Conservation (phyloP, 2,329 filamentous ascomycete genomes). For the Colletotrichum spinosum region DNA sequence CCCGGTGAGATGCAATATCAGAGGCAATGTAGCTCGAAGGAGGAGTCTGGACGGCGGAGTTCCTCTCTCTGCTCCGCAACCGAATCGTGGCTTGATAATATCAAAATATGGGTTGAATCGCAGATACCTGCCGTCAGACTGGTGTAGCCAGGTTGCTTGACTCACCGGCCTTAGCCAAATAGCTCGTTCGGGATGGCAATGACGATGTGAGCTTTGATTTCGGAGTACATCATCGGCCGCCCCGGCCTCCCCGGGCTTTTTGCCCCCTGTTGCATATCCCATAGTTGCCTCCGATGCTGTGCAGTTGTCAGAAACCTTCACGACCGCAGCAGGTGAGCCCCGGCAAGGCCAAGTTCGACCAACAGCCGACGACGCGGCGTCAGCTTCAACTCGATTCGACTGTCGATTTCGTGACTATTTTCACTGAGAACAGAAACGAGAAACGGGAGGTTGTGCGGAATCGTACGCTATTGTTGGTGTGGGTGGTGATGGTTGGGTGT, state of each 20-base stretch:
- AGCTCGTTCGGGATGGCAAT: no score
- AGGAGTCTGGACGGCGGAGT: constrained; percentile 7
- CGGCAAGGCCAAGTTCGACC: not conserved
- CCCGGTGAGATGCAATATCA: not conserved
- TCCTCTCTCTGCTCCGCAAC: constrained; percentile 21
- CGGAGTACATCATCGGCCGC: constrained; percentile 24
- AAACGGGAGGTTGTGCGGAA: not conserved
- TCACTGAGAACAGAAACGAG: not conserved
- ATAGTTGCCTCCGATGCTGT: not conserved
- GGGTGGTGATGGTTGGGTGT: constrained; percentile 8
- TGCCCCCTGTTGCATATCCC: constrained; percentile 25
- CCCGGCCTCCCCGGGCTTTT: constrained; percentile 23
- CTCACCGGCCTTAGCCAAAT: not conserved
- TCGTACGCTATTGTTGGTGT: constrained; percentile 1
- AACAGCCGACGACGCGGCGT: constrained; percentile 25
- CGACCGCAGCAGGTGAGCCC: not conserved
- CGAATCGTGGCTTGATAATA: constrained; percentile 1
- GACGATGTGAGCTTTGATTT: not conserved
- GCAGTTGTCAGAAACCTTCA: constrained; percentile 3
- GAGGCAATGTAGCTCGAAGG: not conserved
- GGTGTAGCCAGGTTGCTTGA: constrained; percentile 21
- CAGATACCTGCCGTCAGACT: constrained; percentile 21
- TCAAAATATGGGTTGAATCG: constrained; percentile 4
- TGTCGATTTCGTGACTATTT: constrained; percentile 9
- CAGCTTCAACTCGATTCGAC: constrained; percentile 15